Evolutionary conservation across 305 asterid genomes (phyloP).

Genomic region (Ilex paraguariensis): DNA sequence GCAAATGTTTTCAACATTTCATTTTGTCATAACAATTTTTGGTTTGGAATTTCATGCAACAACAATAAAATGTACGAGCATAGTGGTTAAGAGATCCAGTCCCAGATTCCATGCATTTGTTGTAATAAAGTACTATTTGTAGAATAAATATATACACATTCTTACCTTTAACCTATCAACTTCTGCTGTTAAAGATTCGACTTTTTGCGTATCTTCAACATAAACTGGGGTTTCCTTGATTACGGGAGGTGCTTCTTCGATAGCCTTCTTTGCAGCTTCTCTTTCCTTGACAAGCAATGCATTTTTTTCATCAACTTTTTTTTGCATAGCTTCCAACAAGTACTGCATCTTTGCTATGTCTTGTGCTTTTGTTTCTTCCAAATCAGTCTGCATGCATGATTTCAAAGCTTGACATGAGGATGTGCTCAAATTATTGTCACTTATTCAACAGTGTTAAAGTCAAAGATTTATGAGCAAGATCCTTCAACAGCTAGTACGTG

Average conservation of each 20-base stretch:
- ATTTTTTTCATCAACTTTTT: constrained; percentile 75
- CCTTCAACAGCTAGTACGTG: not conserved
- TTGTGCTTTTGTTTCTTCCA: constrained; percentile 87
- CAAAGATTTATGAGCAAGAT: not conserved
- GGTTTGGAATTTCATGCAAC: not conserved
- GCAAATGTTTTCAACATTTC: not conserved
- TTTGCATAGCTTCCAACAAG: constrained; percentile 65
- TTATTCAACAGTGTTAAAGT: not conserved
- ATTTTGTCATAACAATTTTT: not conserved
- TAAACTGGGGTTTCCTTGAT: constrained; percentile 83
- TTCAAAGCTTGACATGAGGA: constrained; percentile 1
- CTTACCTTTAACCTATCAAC: constrained; percentile 64
- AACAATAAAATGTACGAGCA: not conserved
- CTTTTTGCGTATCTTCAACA: constrained; percentile 81
- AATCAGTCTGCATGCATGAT: constrained; percentile 59
- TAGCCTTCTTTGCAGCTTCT: constrained; percentile 89
- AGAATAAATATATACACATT: constrained; percentile 10
- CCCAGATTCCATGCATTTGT: not conserved
- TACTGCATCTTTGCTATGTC: constrained; percentile 71
- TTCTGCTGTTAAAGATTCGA: constrained; percentile 73
- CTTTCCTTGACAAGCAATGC: constrained; percentile 62
- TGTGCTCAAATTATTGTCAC: no score
- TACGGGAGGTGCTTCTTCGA: constrained; percentile 95
- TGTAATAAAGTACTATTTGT: constrained; percentile 3
- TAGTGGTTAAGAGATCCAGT: not conserved